A percentile compares a stretch with the other conserved stretches of the same genome.
Conservation (phyloP, 2,329 filamentous ascomycete genomes). For the Clarireedia monteithiana region DNA sequence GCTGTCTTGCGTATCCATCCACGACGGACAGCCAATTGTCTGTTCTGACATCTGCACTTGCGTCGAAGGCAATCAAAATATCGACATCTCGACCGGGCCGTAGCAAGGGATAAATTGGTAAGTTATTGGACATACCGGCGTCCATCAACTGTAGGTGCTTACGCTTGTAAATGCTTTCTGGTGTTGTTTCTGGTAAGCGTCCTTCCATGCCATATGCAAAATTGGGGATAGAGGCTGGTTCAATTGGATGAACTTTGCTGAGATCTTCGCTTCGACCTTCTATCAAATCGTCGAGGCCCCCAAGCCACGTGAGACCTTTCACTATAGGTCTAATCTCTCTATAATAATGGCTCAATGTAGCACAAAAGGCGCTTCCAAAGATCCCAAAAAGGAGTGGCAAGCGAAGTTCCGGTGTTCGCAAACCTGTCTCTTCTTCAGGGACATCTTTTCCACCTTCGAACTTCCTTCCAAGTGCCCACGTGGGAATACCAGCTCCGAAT, state of each 20-base stretch:
- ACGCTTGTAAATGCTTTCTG: conserved; percentile 62
- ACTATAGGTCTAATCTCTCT: conserved; percentile 83
- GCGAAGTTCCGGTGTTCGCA: conserved; percentile 73
- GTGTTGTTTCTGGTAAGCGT: conserved; percentile 66
- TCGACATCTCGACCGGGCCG: conserved; percentile 84
- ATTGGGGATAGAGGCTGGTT: conserved; percentile 86
- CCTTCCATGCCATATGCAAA: conserved; percentile 76
- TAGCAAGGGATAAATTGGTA: conserved; percentile 90
- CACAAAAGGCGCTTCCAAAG: conserved; percentile 96
- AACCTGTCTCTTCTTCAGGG: conserved; percentile 55
- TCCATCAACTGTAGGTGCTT: conserved; percentile 84
- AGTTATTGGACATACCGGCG: conserved; percentile 96
- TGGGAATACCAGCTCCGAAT: conserved; percentile 83
- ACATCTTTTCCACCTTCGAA: conserved; percentile 68
- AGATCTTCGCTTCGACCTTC: conserved; percentile 76
- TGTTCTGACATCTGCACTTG: conserved; percentile 79
- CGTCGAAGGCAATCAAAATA: conserved; percentile 86
- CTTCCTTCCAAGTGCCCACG: conserved; percentile 80
- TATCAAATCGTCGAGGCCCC: conserved; percentile 72
- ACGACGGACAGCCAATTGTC: conserved; percentile 96
- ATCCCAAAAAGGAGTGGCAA: conserved; percentile 82
- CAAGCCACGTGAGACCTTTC: conserved; percentile 65
- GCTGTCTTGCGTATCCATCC: conserved; percentile 85
- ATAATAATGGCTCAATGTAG: conserved; percentile 93
- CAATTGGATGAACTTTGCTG: conserved; percentile 88